Base-by-base conservation (phyloP, 2,329 filamentous ascomycete genomes). In the Pseudogymnoascus sp. region DNA sequence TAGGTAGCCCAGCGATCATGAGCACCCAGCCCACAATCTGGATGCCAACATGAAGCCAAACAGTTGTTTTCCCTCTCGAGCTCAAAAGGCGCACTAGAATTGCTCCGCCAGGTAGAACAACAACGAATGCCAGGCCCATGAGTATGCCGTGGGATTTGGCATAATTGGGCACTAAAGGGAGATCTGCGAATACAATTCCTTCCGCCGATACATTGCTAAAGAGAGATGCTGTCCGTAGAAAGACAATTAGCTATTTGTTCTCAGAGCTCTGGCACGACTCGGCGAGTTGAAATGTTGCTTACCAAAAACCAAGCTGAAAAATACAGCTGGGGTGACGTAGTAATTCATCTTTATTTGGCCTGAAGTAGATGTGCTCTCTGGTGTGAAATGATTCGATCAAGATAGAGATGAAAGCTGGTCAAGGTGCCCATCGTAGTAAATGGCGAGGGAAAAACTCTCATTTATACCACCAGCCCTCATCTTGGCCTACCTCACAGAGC, bases 11-110 rank as follows among this genome's bases (percentile, higher is more conserved):
- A 11, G 76, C 80, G 78, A 86, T 85, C 80, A 88, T 84, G 40
- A 79, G 73, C 15, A 82, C 64, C 70, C 85, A 83, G 46, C 78
- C 76, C 13, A 86, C 63, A 1, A 77, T 67, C 72, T 89, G 86
- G 74, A 82, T 80, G 9, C 73, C 74, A 6, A 78, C 83, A 69
- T 89, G 86, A n/a, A 84, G 67, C 53, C 70, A 72, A 3, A 72
- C 65, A 1, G 73, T 66, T 40, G 69, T 67, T 13, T 44, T 50
- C 40, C 69, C 60, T 62, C 63, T 60, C 61, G 80, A 70, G 81
- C 81, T 87, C 6, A 86, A 65, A 3, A 87, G 65, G 2, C 85
- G 83, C 80, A 88, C 87, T 42, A 86, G 71, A 3, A 84, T 75
- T 7, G 85, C 79, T 4, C 85, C 86, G 2, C 87, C 67, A 0